phyloP scores from a whole-genome alignment of 1,284 basidiomycete species.

The Cutaneotrichosporon cutaneum region DNA sequence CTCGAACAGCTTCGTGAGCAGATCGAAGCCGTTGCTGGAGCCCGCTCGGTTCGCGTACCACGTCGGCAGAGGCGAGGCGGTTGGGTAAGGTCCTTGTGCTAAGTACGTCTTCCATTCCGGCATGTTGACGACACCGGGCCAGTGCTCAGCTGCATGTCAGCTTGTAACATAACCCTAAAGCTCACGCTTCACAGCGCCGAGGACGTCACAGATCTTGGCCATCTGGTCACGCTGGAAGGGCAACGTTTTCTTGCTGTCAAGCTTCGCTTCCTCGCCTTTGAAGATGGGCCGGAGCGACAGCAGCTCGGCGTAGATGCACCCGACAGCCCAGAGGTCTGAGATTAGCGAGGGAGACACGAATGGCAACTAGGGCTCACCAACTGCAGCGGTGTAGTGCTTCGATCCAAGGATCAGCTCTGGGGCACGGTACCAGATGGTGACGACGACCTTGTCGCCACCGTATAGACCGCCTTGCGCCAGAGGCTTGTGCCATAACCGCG shows the following conservation, averaged over 20 bases:
- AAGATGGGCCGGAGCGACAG: conserved; percentile 93
- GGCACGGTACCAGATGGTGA: conserved; percentile 98
- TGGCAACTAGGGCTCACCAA: conserved; percentile 55
- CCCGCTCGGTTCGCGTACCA: conserved; percentile 71
- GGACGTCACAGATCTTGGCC: conserved; percentile 88
- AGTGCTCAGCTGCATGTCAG: conserved; percentile 61
- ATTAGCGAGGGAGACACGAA: neutral
- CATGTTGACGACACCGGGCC: conserved; percentile 83
- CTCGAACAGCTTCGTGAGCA: conserved; percentile 76
- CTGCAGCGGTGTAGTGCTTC: conserved; percentile 92
- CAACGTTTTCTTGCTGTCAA: conserved; percentile 77
- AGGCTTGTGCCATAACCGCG: conserved; percentile 63
- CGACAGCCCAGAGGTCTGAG: conserved; percentile 87
- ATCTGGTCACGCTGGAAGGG: conserved; percentile 95
- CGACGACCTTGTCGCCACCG: conserved; percentile 94
- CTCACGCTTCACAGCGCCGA: conserved; percentile 82
- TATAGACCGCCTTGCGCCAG: conserved; percentile 55
- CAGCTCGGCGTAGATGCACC: conserved; percentile 95
- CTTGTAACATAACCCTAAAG: conserved; percentile 20
- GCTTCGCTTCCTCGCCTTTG: conserved; percentile 97
- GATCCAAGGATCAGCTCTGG: conserved; percentile 93
- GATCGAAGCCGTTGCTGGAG: conserved; percentile 65
- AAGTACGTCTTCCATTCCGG: conserved; percentile 84
- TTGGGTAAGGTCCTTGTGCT: conserved; percentile 62
- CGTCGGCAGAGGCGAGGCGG: conserved; percentile 29